These are phyloP conservation scores for Erigeron canadensis DNA, from an alignment of 129 eudicot genomes.

Conservation along the genomic window DNA sequence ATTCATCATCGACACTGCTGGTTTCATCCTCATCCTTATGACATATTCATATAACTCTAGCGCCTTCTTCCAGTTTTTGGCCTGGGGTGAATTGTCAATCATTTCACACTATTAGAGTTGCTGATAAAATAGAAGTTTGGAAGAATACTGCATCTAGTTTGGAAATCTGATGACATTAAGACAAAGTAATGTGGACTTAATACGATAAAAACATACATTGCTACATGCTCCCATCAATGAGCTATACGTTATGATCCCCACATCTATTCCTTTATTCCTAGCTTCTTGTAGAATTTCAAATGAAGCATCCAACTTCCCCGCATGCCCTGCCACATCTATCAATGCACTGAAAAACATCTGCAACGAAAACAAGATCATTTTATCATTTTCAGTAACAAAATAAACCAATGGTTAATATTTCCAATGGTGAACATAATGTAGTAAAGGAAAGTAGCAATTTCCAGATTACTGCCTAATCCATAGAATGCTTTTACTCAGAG, in stretches of 20 bases:
- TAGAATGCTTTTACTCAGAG: background rate
- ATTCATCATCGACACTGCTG: slow-evolving; percentile 81
- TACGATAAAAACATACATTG: slow-evolving; percentile 56
- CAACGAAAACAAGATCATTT: slow-evolving; percentile 20
- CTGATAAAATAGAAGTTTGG: background rate
- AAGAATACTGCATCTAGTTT: background rate
- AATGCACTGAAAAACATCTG: slow-evolving; percentile 94
- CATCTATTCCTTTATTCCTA: slow-evolving; percentile 53
- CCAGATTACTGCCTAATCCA: background rate
- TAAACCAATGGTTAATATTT: background rate
- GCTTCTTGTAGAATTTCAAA: slow-evolving; percentile 76
- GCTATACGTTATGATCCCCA: slow-evolving; percentile 80
- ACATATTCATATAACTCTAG: slow-evolving; percentile 74
- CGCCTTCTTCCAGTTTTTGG: slow-evolving; percentile 87
- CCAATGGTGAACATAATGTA: background rate
- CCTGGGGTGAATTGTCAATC: slow-evolving; percentile 43
- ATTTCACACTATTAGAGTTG: slow-evolving; percentile 19
- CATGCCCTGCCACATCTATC: slow-evolving; percentile 97
- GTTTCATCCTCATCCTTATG: slow-evolving; percentile 60
- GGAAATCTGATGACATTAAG: slow-evolving; percentile 7
- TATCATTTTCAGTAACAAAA: slow-evolving; percentile 12
- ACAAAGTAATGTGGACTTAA: background rate
- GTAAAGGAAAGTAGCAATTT: background rate
- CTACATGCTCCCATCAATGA: slow-evolving; percentile 99
- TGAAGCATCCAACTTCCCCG: slow-evolving; percentile 87